Conservation (phyloP, 2,329 filamentous ascomycete species). For the Monilinia fructigena region DNA sequence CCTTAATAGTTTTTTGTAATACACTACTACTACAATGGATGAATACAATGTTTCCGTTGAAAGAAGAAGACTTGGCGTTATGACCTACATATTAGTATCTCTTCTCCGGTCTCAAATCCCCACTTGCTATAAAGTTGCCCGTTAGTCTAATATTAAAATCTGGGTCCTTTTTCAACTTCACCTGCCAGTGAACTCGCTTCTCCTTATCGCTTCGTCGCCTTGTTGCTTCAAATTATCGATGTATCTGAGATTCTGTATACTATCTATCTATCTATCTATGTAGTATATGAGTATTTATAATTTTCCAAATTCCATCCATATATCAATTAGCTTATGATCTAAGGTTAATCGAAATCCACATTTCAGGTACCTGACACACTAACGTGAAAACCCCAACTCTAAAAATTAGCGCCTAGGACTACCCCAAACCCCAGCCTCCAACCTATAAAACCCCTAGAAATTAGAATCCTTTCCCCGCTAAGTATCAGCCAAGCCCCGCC, state of each 20-base stretch:
- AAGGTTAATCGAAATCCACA: neutral
- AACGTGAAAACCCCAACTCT: neutral
- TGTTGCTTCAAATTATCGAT: no score
- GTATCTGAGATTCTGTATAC: no score
- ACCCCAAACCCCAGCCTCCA: neutral
- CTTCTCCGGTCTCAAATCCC: neutral
- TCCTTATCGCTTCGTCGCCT: no score
- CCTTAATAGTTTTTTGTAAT: constrained; percentile 5
- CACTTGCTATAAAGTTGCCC: neutral
- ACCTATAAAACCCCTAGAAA: neutral
- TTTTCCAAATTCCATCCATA: no score
- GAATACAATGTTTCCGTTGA: no score
- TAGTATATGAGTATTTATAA: no score
- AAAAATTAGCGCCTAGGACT: constrained; percentile 4
- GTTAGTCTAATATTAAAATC: neutral
- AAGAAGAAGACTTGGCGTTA: neutral
- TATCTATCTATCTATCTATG: no score
- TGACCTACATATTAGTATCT: no score
- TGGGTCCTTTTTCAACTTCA: neutral
- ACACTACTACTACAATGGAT: neutral
- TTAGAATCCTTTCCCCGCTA: neutral
- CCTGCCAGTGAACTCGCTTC: neutral
- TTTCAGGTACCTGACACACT: constrained; percentile 13
- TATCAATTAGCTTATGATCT: neutral
- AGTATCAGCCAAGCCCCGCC: constrained; percentile 3